Base-by-base conservation (phyloP, 1,139 yeast species). In the Magnusiomyces tetraspermus region DNA sequence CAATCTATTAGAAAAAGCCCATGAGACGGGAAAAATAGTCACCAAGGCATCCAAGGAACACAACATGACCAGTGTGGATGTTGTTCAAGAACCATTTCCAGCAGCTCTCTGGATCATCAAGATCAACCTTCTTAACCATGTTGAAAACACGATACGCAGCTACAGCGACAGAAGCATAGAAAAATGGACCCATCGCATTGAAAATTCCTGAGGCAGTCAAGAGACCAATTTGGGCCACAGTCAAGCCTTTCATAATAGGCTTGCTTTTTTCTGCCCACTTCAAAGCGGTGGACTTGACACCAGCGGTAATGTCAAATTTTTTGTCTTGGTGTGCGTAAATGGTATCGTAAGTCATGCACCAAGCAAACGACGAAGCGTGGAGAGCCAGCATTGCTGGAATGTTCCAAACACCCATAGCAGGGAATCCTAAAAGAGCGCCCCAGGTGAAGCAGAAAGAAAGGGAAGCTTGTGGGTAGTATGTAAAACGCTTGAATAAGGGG, bases 241-340 rank as follows among this genome's bases (percentile, higher is more conserved):
- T 78, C 57, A 88, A 66, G 0, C 77, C 80, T 49, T 78, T 74
- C 61, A 87, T 71, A 49, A 89, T 79, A 3, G 82, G 77, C 63
- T 84, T 88, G 1, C 96, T 79, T 36, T 78, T 76, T 22, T 77
- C 78, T 2, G 94, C 95, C 97, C 98, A 92, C 3, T 84, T 88
- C 61, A 92, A 76, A 3, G 98, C 98, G 0, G 97, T 88, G 1
- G 96, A 87, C 67, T 90, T 89, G 60, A 94, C 85, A 6, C 97
- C 97, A 0, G 96, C 97, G 53, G 77, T 73, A 51, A 85, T 71
- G 67, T 94, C 99, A 63, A 84, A 94, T 55, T 69, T 71, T 71
- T 94, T 94, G 68, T 94, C 98, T 71, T 94, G 99, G 67, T 94
- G 99, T 1, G 98, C 98, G 67, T 94, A 94, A 44, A 94, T 81